Evolutionary conservation across 108 stramenopile genomes (phyloP).

Genomic region (Seminavis robusta): DNA sequence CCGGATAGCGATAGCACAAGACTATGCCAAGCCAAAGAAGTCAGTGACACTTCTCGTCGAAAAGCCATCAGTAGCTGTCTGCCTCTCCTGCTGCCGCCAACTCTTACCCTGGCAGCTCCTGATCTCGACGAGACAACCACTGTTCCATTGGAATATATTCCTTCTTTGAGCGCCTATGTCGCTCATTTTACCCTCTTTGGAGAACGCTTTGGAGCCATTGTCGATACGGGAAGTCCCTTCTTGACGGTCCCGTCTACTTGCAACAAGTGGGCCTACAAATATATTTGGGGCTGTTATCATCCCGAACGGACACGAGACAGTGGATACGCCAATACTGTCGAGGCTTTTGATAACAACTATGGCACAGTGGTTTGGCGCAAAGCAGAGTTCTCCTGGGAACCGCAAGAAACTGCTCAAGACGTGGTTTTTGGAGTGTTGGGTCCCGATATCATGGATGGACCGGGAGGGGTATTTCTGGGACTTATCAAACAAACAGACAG

Average conservation of each 20-base stretch:
- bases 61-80: too few relatives aligned
- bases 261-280: conserved; percentile 24
- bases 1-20: too few relatives aligned
- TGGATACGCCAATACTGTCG: conserved; percentile 37
- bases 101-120: too few relatives aligned
- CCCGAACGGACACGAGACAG: conserved; percentile 23
- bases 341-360: conserved; percentile 55
- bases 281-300: conserved; percentile 42
- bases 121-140: too few relatives aligned
- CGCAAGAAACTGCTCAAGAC: not conserved
- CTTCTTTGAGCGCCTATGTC: too few relatives aligned
- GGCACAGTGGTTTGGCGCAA: conserved; percentile 62
- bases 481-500: conserved; percentile 52
- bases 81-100: too few relatives aligned
- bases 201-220: conserved; percentile 55
- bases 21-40: too few relatives aligned
- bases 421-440: conserved; percentile 53
- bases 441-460: conserved; percentile 44
- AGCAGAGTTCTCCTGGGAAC: conserved; percentile 29
- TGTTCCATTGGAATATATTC: too few relatives aligned
- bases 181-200: too few relatives aligned
- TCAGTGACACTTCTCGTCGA: too few relatives aligned
- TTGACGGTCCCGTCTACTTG: conserved; percentile 49
- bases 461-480: conserved; percentile 67
- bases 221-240: conserved; percentile 63